These are phyloP conservation scores for Colletotrichum sp. DNA, from an alignment of 2,329 filamentous ascomycete genomes.

Conservation along the genomic window DNA sequence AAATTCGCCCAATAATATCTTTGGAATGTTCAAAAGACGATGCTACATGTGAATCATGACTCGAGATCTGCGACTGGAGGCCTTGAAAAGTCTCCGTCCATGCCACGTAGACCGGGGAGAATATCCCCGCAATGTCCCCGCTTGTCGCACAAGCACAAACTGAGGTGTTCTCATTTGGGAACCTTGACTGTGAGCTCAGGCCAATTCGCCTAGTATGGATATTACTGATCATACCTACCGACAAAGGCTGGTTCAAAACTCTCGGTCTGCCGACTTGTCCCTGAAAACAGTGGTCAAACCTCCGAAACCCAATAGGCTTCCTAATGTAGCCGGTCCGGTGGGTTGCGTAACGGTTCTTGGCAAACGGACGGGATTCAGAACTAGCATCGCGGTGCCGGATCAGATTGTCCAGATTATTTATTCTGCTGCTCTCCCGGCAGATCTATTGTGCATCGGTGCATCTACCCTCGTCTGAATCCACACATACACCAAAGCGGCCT, in stretches of 20 bases:
- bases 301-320: background rate
- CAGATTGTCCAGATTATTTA: background rate
- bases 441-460: background rate
- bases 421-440: background rate
- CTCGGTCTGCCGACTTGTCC: background rate
- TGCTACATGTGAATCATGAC: background rate
- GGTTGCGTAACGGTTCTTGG: background rate
- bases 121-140: background rate
- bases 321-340: background rate
- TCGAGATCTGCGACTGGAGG: background rate
- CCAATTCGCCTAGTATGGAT: background rate
- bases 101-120: background rate
- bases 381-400: background rate
- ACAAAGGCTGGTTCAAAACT: background rate
- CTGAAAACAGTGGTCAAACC: background rate
- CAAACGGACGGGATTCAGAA: background rate
- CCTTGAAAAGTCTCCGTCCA: background rate
- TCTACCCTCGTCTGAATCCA: background rate
- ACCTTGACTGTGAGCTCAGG: background rate
- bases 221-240: background rate
- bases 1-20: too few relatives aligned
- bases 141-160: background rate
- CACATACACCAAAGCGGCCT: background rate
- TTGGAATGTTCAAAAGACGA: background rate
- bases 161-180: background rate